Percentiles rank a stretch among this genome's conserved stretches.
Evolutionary conservation across 2,329 filamentous ascomycete species (phyloP).

Genomic region (Neofusicoccum kwambonambiense): DNA sequence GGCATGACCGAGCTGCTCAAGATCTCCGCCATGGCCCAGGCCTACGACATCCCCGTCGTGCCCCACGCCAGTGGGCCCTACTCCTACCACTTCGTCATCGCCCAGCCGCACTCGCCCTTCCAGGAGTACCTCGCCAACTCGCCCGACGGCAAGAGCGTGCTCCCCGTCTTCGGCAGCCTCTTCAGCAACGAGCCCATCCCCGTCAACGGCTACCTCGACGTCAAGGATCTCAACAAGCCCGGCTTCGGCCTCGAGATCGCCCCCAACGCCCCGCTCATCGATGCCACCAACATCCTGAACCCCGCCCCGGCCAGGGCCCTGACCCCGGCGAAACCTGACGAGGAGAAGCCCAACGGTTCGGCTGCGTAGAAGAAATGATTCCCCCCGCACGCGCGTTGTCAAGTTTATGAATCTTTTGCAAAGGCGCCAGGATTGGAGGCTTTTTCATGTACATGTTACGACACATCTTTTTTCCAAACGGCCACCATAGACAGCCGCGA

Average conservation of each 20-base stretch:
- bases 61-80: conserved; percentile 94
- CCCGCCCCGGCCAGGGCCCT: conserved; percentile 55
- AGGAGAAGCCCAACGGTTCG: conserved; percentile 1
- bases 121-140: conserved; percentile 96
- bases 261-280: conserved; percentile 74
- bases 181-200: conserved; percentile 91
- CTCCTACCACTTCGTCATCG: conserved; percentile 94
- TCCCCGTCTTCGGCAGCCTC: conserved; percentile 88
- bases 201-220: conserved; percentile 74
- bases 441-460: neutral
- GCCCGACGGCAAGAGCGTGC: conserved; percentile 81
- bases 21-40: conserved; percentile 82
- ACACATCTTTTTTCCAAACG: neutral
- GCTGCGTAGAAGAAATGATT: neutral
- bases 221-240: conserved; percentile 79
- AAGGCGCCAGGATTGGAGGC: neutral
- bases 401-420: neutral
- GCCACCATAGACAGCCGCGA: neutral
- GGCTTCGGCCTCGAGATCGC: conserved; percentile 89
- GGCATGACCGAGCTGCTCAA: conserved; percentile 90
- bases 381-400: neutral
- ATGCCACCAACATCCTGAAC: conserved; percentile 70
- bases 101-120: conserved; percentile 89
- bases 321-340: conserved; percentile 13
- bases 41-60: conserved; percentile 91